Percentiles rank a stretch among this genome's conserved stretches.
phyloP scores from a whole-genome alignment of 768 basidiomycete genomes.

The Phlebiopsis flavidoalba region DNA sequence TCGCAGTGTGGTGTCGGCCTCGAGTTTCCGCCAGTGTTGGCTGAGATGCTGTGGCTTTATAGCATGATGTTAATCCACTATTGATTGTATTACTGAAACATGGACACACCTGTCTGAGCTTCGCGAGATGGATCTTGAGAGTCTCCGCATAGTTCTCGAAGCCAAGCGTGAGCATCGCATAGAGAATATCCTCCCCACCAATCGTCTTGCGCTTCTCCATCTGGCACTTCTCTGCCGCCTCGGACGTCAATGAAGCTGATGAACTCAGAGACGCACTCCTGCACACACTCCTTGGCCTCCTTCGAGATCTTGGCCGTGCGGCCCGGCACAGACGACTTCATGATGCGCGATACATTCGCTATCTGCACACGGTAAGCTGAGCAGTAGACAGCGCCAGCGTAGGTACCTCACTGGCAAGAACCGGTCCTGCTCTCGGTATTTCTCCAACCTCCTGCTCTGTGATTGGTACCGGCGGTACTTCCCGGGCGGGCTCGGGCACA shows the following conservation, averaged over 20 bases:
- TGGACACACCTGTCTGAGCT: constrained; percentile 67
- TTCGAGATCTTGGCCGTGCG: constrained; percentile 95
- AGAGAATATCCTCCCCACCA: constrained; percentile 94
- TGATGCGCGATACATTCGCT: constrained; percentile 96
- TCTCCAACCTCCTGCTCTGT: constrained; percentile 93
- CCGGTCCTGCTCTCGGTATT: constrained; percentile 91
- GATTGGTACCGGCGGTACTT: constrained; percentile 61
- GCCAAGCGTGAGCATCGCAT: constrained; percentile 89
- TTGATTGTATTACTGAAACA: background rate
- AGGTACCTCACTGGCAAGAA: constrained; percentile 74
- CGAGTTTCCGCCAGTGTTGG: constrained; percentile 1
- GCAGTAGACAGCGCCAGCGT: background rate
- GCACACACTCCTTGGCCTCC: constrained; percentile 97
- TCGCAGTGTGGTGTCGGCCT: background rate
- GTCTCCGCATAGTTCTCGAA: constrained; percentile 95
- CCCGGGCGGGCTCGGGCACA: constrained; percentile 22
- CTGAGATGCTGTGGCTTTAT: constrained; percentile 14
- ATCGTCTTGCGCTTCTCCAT: constrained; percentile 97
- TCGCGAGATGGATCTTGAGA: constrained; percentile 87
- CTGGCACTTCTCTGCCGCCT: constrained; percentile 92
- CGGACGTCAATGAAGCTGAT: constrained; percentile 96
- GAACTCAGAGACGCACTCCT: constrained; percentile 98
- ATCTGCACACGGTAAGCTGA: constrained; percentile 48
- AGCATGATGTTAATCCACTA: background rate
- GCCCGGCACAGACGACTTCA: constrained; percentile 89